Base-by-base conservation (phyloP, 2,329 filamentous ascomycete species). In the Diaporthe sp. region DNA sequence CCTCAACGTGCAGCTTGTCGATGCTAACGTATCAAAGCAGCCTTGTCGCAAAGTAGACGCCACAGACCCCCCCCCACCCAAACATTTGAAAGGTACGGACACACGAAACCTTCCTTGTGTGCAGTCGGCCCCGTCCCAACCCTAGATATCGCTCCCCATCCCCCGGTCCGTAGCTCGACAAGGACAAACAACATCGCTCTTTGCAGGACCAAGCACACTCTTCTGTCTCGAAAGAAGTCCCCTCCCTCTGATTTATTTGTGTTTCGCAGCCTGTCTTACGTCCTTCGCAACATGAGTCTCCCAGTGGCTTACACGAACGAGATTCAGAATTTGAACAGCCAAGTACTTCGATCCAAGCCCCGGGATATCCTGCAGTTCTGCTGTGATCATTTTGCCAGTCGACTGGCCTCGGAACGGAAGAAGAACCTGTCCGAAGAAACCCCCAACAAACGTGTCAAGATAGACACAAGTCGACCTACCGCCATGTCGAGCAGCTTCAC, bases 401-500 rank as follows among this genome's bases (percentile, higher is more conserved):
- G 91, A 81, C 90, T 94, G 80, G 90, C 92, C 83, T 88, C 88
- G 81, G 91, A 94, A 87, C 90, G 91, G 81, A 85, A 87, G 80
- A 86, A 90, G 82, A 88, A 90, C 83, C 84, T 89, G 80, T 85
- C 88, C 79, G 84, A 75, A 72, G 74, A 71, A 25, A 17, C 62
- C 3, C 76, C 76, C 70, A 77, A 77, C 70, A 77, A 77, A 34
- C 76, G 76, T 31, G 70, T 70, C 61, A 77, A 75, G 62, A 39
- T 70, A 75, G 76, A 68, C 57, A 77, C 65, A 25, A 39, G 31
- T 55, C 62, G 57, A 61, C 73, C 76, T 15, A 42, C 72, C 53
- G 58, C 39, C 79, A 95, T 96, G 94, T 92, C 95, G 79, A 91
- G 92, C 83, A 91, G 88, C 80, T 97, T 97, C 85, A 94, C 93